phyloP scores from a whole-genome alignment of 805 yeast genomes.

The Candida jianshihensis region DNA sequence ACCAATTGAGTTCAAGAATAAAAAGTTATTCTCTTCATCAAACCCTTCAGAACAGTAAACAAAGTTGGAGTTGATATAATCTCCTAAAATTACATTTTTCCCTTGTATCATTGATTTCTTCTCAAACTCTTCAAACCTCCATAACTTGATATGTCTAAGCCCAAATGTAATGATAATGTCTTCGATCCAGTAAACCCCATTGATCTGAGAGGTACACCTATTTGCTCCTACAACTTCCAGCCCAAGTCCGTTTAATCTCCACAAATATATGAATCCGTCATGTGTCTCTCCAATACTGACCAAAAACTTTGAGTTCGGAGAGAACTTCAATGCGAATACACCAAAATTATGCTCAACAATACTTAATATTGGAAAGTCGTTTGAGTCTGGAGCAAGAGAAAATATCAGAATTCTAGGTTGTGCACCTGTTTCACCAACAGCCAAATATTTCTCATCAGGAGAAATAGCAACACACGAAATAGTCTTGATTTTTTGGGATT shows the following conservation, averaged over 20 bases:
- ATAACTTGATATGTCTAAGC: slow-evolving; percentile 50
- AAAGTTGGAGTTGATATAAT: slow-evolving; percentile 42
- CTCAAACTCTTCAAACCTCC: slow-evolving; percentile 39
- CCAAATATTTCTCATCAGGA: slow-evolving; percentile 45
- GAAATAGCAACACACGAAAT: slow-evolving; percentile 54
- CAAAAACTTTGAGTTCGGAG: slow-evolving; percentile 48
- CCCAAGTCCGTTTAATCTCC: slow-evolving; percentile 36
- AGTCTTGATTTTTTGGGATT: slow-evolving; percentile 37
- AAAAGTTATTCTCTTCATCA: slow-evolving; percentile 12
- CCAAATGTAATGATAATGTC: slow-evolving; percentile 50
- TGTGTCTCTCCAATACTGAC: slow-evolving; percentile 61
- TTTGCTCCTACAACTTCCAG: slow-evolving; percentile 42
- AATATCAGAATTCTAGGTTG: slow-evolving; percentile 58
- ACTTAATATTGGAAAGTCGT: slow-evolving; percentile 42
- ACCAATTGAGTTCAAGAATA: slow-evolving; percentile 21
- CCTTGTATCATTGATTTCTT: slow-evolving; percentile 39
- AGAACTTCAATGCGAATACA: slow-evolving; percentile 44
- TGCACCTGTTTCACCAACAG: slow-evolving; percentile 68
- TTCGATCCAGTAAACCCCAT: slow-evolving; percentile 50
- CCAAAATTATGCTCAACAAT: slow-evolving; percentile 65
- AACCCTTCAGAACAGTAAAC: slow-evolving; percentile 26
- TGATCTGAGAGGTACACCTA: slow-evolving; percentile 53
- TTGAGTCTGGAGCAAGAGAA: slow-evolving; percentile 45
- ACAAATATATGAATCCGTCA: slow-evolving; percentile 61
- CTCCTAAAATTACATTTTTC: slow-evolving; percentile 50